These are phyloP conservation scores for Sequoiadendron giganteum DNA, from an alignment of 75 land plant species.

Conservation along the genomic window DNA sequence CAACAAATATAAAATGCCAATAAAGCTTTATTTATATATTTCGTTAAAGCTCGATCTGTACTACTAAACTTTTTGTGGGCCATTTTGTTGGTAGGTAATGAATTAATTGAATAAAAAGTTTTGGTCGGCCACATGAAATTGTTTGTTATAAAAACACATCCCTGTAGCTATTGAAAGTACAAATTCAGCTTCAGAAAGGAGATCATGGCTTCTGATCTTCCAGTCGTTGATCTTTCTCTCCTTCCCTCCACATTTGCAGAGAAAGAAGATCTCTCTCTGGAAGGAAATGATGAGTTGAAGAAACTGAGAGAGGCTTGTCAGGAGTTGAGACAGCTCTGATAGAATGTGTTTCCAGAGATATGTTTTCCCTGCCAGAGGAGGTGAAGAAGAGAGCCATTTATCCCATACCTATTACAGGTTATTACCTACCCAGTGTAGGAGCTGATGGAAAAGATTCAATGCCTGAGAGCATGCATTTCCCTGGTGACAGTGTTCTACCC, in stretches of 20 bases:
- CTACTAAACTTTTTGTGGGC: too few species aligned
- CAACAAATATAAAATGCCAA: too few species aligned
- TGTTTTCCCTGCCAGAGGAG: slow-evolving; percentile 40
- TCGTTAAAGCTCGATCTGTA: too few species aligned
- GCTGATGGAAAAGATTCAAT: slow-evolving; percentile 32
- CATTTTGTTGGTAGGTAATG: too few species aligned
- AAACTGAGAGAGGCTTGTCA: slow-evolving; percentile 30
- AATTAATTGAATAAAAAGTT: too few species aligned
- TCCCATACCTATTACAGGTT: background rate
- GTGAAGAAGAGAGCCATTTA: slow-evolving; percentile 8
- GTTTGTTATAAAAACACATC: too few species aligned
- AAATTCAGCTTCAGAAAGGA: too few species aligned
- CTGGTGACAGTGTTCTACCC: background rate
- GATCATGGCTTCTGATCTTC: slow-evolving; percentile 10
- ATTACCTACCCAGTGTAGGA: slow-evolving; percentile 17
- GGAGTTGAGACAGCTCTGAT: slow-evolving; percentile 41
- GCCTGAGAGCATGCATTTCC: slow-evolving; percentile 42
- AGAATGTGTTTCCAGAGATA: background rate
- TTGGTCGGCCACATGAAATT: too few species aligned
- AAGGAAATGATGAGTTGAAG: background rate
- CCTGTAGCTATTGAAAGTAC: too few species aligned
- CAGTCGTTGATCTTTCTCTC: background rate
- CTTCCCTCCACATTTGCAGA: background rate
- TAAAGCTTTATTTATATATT: too few species aligned
- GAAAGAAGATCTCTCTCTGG: background rate